Conservation (phyloP, 2,329 filamentous ascomycete species). For the Dryadomyces quercivorus region DNA sequence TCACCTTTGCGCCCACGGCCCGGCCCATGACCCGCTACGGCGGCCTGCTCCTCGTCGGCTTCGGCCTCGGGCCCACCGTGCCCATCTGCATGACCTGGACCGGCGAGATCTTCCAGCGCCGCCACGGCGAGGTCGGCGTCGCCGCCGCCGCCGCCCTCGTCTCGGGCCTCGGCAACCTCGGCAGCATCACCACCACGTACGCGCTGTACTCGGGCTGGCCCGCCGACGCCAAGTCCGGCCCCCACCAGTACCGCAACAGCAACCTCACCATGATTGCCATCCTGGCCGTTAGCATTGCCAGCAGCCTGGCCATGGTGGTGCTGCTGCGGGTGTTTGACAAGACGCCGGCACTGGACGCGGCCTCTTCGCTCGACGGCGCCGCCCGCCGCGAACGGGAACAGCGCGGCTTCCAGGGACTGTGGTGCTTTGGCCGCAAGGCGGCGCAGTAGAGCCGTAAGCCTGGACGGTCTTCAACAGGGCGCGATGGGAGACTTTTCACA, state of each 20-base stretch:
- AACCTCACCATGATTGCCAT: conserved; percentile 86
- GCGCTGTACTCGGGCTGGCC: conserved; percentile 82
- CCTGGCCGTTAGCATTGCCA: conserved; percentile 62
- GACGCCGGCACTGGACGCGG: conserved; percentile 35
- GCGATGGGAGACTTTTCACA: neutral
- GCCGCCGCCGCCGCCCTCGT: conserved; percentile 77
- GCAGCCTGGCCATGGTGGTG: conserved; percentile 55
- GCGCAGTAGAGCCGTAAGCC: neutral
- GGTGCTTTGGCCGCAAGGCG: conserved; percentile 15
- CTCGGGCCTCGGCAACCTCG: conserved; percentile 75
- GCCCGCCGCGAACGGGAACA: conserved; percentile 44
- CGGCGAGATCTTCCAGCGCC: conserved; percentile 76
- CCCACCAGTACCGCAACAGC: conserved; percentile 64
- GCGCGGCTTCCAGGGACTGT: conserved; percentile 40
- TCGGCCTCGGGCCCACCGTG: conserved; percentile 80
- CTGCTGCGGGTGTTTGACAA: conserved; percentile 49
- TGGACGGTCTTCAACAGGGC: neutral
- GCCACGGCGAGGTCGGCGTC: conserved; percentile 83
- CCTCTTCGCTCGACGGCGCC: conserved; percentile 40
- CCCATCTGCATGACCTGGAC: conserved; percentile 94
- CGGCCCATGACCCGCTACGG: conserved; percentile 77
- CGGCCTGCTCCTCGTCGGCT: conserved; percentile 80
- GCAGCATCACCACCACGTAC: conserved; percentile 78
- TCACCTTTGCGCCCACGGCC: conserved; percentile 54
- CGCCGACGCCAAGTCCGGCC: conserved; percentile 56